These are phyloP conservation scores for Leptomonas seymouri DNA, from an alignment of 208 protist species.

Conservation along the genomic window DNA sequence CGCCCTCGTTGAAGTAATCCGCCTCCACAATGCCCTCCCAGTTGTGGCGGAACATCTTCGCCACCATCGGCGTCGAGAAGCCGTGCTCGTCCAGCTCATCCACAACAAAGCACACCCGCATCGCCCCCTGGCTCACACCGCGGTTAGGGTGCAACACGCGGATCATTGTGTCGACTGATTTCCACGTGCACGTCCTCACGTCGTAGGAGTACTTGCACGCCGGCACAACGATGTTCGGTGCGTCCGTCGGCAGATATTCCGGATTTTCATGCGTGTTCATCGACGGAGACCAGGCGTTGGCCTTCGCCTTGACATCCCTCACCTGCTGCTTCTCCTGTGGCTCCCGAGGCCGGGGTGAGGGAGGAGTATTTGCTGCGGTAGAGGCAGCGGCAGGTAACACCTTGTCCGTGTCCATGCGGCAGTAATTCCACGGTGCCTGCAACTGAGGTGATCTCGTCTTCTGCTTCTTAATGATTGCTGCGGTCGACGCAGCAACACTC, in stretches of 20 bases:
- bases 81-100: slow-evolving; percentile 81
- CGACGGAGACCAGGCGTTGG: slow-evolving; percentile 2
- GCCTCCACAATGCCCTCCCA: slow-evolving; percentile 63
- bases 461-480: too few species aligned
- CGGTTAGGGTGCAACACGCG: slow-evolving; percentile 58
- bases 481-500: background rate
- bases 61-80: slow-evolving; percentile 57
- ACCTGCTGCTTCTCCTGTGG: background rate
- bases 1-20: slow-evolving; percentile 89
- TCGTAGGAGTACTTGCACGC: slow-evolving; percentile 72
- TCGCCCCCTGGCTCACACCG: slow-evolving; percentile 62
- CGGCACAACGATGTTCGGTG: slow-evolving; percentile 44
- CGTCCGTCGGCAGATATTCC: slow-evolving; percentile 31
- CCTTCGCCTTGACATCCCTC: background rate
- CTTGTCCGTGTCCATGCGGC: background rate
- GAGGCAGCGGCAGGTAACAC: background rate
- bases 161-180: slow-evolving; percentile 58
- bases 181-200: slow-evolving; percentile 59
- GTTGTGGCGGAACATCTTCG: slow-evolving; percentile 81
- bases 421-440: background rate
- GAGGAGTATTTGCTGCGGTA: background rate
- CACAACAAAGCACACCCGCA: slow-evolving; percentile 85
- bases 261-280: slow-evolving; percentile 25
- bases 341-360: slow-evolving; percentile 2
- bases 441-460: slow-evolving; percentile 8